These are phyloP conservation scores for Silene noctiflora DNA, from an alignment of 179 eudicot genomes.

Conservation along the genomic window DNA sequence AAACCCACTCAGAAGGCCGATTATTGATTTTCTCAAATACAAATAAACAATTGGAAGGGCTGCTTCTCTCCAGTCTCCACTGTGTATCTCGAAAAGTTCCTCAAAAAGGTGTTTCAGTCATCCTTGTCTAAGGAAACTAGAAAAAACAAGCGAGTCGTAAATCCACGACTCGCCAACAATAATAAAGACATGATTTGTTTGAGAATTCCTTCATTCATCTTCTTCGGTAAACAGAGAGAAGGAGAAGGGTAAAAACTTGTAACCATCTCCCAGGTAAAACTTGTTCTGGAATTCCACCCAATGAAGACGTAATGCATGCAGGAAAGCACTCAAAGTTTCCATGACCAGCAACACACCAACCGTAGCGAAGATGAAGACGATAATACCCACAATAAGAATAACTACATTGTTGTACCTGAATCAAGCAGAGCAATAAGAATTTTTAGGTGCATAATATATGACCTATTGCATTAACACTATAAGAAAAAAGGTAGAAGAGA, in stretches of 20 bases:
- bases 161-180: conserved; percentile 13
- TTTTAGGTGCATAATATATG: not conserved
- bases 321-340: conserved; percentile 88
- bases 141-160: conserved; percentile 27
- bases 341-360: conserved; percentile 75
- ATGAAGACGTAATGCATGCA: conserved; percentile 85
- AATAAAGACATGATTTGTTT: conserved; percentile 54
- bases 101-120: conserved; percentile 5
- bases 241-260: conserved; percentile 66
- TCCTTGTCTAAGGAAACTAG: conserved; percentile 7
- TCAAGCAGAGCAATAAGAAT: conserved; percentile 10
- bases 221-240: conserved; percentile 47
- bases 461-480: not conserved
- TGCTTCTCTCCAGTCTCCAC: conserved; percentile 20
- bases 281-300: conserved; percentile 89
- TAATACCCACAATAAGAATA: conserved; percentile 51
- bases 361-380: conserved; percentile 71
- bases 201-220: conserved; percentile 61
- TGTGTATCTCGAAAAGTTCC: conserved; percentile 19
- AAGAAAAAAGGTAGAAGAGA: not conserved
- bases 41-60: conserved; percentile 29
- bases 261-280: conserved; percentile 79
- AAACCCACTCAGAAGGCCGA: conserved; percentile 22
- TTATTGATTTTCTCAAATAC: conserved; percentile 25
- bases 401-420: conserved; percentile 67